phyloP scores from a whole-genome alignment of 441 rosid genomes.

The Pelargonium citronellum region DNA sequence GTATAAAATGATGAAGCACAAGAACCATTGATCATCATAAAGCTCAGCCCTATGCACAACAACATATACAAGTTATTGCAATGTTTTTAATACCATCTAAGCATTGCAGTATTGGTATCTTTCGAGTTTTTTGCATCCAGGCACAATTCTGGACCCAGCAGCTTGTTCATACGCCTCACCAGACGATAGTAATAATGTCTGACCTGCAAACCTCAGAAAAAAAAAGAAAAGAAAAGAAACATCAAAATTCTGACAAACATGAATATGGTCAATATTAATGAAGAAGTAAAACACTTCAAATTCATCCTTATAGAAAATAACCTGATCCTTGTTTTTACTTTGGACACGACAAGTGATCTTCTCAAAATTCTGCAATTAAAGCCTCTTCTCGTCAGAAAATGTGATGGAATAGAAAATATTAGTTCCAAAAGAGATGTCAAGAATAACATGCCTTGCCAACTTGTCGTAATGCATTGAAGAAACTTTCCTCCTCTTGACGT shows the following conservation, averaged over 20 bases:
- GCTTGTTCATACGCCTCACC: slow-evolving; percentile 96
- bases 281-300: slow-evolving; percentile 16
- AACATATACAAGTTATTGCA: background rate
- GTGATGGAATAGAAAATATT: slow-evolving; percentile 3
- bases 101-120: slow-evolving; percentile 98
- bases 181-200: slow-evolving; percentile 95
- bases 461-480: slow-evolving; percentile 94
- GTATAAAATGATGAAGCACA: background rate
- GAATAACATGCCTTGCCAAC: slow-evolving; percentile 74
- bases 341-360: slow-evolving; percentile 91
- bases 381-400: slow-evolving; percentile 19
- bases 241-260: slow-evolving; percentile 20
- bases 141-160: slow-evolving; percentile 80
- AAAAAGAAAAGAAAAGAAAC: no score
- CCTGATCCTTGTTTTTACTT: slow-evolving; percentile 99
- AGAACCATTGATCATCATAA: background rate
- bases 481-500: slow-evolving; percentile 93
- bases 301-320: slow-evolving; percentile 26
- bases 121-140: slow-evolving; percentile 95
- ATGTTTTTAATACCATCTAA: slow-evolving; percentile 63
- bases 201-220: slow-evolving; percentile 49
- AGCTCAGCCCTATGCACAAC: background rate
- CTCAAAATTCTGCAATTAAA: slow-evolving; percentile 75
- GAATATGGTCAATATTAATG: slow-evolving; percentile 13
- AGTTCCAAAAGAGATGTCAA: slow-evolving; percentile 9